Base-by-base conservation (phyloP, 192 early-diverging fungal genomes). In the Spizellomyces sp. region DNA sequence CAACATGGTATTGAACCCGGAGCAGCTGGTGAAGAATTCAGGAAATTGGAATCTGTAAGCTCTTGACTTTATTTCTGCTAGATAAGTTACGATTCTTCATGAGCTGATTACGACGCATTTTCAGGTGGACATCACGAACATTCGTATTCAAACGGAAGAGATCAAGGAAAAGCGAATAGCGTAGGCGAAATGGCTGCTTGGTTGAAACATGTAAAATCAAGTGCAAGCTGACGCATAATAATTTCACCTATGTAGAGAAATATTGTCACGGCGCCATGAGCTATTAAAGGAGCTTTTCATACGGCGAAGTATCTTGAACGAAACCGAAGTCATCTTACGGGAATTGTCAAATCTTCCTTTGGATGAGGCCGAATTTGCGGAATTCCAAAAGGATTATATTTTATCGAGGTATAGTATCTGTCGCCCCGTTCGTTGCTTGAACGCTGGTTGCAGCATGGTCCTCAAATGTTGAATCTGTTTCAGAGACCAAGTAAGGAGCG, bases 281-380 rank as follows among this genome's bases (percentile, higher is more conserved):
- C 43, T 75, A 27, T 44, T 75, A 50, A 15, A 45, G 21, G 73
- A 75, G 48, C 48, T 75, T 9, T 75, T 52, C 44, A 46, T 42
- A 15, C 56, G 73, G 9, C 10, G 17, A 41, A 55, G 45, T 41
- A 41, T 19, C 10, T 9, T 75, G n/a, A 58, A 45, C 9, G 62
- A 68, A 9, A 19, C 46, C 15, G 66, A 67, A 59, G 55, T 9
- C 10, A 14, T 67, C 9, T 15, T 59, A 17, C 19, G 19, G 21
- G 61, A 50, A 8, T 10, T 52, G 9, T 7, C 62, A 9, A 46
- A 66, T 15, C 22, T 19, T 14, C n/a, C 42, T 6, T 9, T 58
- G 36, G 54, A 22, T 21, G 62, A 47, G 9, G 61, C 14, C 17
- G 52, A 63, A 21, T 64, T 72, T 27, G 52, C 45, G 19, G 70